phyloP scores from a whole-genome alignment of 2,329 filamentous ascomycete species.

The Diaporthe nobilis region DNA sequence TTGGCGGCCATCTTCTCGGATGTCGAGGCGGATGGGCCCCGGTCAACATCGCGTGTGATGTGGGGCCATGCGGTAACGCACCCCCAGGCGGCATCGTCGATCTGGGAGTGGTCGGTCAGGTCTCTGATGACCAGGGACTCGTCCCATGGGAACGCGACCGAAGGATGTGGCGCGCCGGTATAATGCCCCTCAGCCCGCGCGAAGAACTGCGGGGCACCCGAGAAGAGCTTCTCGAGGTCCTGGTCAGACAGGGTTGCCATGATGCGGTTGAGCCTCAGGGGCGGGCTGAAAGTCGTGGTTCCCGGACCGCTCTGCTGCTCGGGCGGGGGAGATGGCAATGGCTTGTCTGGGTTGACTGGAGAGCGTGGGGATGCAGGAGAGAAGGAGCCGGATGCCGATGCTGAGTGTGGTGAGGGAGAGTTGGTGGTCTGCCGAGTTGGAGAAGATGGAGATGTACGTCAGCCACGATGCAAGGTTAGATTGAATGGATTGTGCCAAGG shows the following conservation, averaged over 20 bases:
- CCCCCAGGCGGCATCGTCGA: conserved; percentile 75
- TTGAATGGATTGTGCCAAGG: neutral
- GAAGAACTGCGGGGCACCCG: conserved; percentile 81
- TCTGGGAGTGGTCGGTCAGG: conserved; percentile 74
- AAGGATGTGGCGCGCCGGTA: conserved; percentile 72
- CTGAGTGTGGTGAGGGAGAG: conserved; percentile 52
- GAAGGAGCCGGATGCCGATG: conserved; percentile 38
- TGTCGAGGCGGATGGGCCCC: conserved; percentile 58
- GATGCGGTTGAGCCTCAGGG: conserved; percentile 68
- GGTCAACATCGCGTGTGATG: conserved; percentile 65
- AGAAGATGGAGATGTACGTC: conserved; percentile 43
- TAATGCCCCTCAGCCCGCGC: conserved; percentile 72
- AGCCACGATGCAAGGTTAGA: conserved; percentile 40
- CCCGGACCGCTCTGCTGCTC: neutral
- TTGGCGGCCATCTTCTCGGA: conserved; percentile 59
- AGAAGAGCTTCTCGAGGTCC: conserved; percentile 79
- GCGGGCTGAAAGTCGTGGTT: conserved; percentile 49
- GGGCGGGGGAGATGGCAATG: conserved; percentile 68
- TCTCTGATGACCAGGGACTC: conserved; percentile 72
- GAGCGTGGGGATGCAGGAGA: conserved; percentile 51
- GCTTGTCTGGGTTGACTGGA: conserved; percentile 67
- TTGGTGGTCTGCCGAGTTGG: conserved; percentile 44
- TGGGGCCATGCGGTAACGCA: conserved; percentile 75
- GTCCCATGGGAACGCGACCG: conserved; percentile 78
- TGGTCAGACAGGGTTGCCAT: conserved; percentile 71